These are phyloP conservation scores for Rhytidhysteron rufulum DNA, from an alignment of 2,329 filamentous ascomycete species.

Conservation along the genomic window DNA sequence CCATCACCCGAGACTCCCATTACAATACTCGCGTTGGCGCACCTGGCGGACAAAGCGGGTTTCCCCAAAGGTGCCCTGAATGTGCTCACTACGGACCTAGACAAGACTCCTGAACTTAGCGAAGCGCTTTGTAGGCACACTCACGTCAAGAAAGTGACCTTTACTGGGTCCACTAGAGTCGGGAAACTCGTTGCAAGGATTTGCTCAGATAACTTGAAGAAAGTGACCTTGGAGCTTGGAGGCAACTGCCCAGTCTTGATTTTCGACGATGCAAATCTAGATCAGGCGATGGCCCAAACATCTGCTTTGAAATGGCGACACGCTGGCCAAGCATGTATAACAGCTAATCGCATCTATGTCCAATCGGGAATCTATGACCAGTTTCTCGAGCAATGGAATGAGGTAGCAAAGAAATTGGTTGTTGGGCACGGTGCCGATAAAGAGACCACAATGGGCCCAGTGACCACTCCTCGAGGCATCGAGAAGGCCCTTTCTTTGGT, in stretches of 20 bases:
- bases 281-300: slow-evolving; percentile 48
- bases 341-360: slow-evolving; percentile 63
- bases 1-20: slow-evolving; percentile 40
- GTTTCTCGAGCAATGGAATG: slow-evolving; percentile 53
- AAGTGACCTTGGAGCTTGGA: slow-evolving; percentile 61
- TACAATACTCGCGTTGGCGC: slow-evolving; percentile 34
- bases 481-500: slow-evolving; percentile 59
- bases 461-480: slow-evolving; percentile 54
- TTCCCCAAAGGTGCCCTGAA: slow-evolving; percentile 59
- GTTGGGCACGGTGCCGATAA: slow-evolving; percentile 59
- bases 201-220: slow-evolving; percentile 60
- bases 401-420: slow-evolving; percentile 52
- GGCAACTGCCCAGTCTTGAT: slow-evolving; percentile 64
- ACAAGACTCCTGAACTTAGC: slow-evolving; percentile 52
- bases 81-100: slow-evolving; percentile 57
- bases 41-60: slow-evolving; percentile 37
- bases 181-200: slow-evolving; percentile 60
- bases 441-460: slow-evolving; percentile 58
- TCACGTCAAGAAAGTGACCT: slow-evolving; percentile 59
- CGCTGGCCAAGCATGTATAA: slow-evolving; percentile 63
- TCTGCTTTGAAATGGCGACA: slow-evolving; percentile 54
- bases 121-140: slow-evolving; percentile 56
- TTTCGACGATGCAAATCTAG: slow-evolving; percentile 61
- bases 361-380: slow-evolving; percentile 60
- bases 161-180: slow-evolving; percentile 56